Percentiles rank a stretch among this genome's conserved stretches.
These are phyloP conservation scores for Fusarium redolens DNA, from an alignment of 2,329 filamentous ascomycete species.

Conservation along the genomic window DNA sequence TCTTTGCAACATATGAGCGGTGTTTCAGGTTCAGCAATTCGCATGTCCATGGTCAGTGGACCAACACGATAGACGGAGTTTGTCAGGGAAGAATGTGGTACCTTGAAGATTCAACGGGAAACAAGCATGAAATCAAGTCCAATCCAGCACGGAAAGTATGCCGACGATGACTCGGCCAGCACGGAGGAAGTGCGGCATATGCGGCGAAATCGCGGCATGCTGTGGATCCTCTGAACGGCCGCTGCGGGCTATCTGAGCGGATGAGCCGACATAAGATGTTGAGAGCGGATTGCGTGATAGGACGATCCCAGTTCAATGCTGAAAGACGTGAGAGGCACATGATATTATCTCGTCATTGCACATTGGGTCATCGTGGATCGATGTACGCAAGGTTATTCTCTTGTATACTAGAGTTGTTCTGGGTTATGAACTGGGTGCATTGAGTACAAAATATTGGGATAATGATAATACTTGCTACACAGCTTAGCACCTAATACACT, in stretches of 20 bases:
- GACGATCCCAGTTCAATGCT: conserved; percentile 28
- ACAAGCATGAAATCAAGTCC: conserved; percentile 27
- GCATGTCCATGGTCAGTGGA: conserved; percentile 23
- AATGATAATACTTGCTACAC: conserved; percentile 35
- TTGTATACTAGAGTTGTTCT: conserved; percentile 19
- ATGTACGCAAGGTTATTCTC: conserved; percentile 5
- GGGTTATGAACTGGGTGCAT: conserved; percentile 22
- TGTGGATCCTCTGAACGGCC: conserved; percentile 18
- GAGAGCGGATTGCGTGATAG: conserved; percentile 43
- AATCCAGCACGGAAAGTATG: conserved; percentile 28
- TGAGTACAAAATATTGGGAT: conserved; percentile 13
- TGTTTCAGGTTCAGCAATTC: conserved; percentile 10
- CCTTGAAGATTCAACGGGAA: conserved; percentile 10
- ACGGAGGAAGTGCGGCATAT: conserved; percentile 40
- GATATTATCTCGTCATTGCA: conserved; percentile 10
- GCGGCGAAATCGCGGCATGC: conserved; percentile 44
- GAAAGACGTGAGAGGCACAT: conserved; percentile 27
- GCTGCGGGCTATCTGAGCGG: conserved; percentile 29
- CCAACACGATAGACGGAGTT: conserved; percentile 34
- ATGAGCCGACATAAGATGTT: conserved; percentile 30
- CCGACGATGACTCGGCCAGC: conserved; percentile 36
- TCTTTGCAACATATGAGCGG: conserved; percentile 5
- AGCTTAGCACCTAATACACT: conserved; percentile 14
- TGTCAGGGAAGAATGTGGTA: conserved; percentile 5
- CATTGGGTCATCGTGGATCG: conserved; percentile 10